phyloP scores from a whole-genome alignment of 2,329 filamentous ascomycete genomes.

The Aspergillus melleus region DNA sequence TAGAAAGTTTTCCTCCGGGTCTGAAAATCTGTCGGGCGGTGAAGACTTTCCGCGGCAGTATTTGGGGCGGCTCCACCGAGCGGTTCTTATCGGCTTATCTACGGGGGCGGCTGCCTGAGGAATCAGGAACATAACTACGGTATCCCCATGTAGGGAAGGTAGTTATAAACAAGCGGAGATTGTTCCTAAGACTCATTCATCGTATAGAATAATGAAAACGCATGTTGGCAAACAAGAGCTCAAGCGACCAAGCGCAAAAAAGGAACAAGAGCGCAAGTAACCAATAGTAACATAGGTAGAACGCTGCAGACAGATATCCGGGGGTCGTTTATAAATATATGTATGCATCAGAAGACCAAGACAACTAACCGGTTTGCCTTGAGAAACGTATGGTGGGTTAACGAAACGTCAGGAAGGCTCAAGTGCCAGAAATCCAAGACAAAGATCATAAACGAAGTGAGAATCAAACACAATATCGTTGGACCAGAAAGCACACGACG shows the following conservation, averaged over 20 bases:
- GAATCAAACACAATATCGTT: not conserved
- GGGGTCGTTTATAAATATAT: not conserved
- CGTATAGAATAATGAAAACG: too few relatives aligned
- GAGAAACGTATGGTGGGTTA: not conserved
- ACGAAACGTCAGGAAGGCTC: too few relatives aligned
- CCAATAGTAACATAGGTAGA: too few relatives aligned
- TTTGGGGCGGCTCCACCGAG: slow-evolving; percentile 5
- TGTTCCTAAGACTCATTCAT: too few relatives aligned
- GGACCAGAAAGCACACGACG: too few relatives aligned
- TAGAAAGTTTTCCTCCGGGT: slow-evolving; percentile 30
- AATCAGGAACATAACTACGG: too few relatives aligned
- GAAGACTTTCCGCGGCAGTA: slow-evolving; percentile 29
- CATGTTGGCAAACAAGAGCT: too few relatives aligned
- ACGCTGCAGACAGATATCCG: too few relatives aligned
- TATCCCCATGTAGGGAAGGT: too few relatives aligned
- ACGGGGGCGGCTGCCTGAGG: not conserved
- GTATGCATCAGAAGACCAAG: not conserved
- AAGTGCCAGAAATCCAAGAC: not conserved
- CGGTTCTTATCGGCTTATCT: not conserved
- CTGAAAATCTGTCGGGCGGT: slow-evolving; percentile 35
- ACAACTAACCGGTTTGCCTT: not conserved
- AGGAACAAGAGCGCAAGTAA: too few relatives aligned
- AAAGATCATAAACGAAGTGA: not conserved
- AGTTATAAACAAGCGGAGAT: too few relatives aligned
- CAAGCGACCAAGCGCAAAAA: too few relatives aligned